A percentile compares a stretch with the other conserved stretches of the same genome.
phyloP scores from a whole-genome alignment of 2,329 filamentous ascomycete genomes.

The Basipetospora chlamydospora region DNA sequence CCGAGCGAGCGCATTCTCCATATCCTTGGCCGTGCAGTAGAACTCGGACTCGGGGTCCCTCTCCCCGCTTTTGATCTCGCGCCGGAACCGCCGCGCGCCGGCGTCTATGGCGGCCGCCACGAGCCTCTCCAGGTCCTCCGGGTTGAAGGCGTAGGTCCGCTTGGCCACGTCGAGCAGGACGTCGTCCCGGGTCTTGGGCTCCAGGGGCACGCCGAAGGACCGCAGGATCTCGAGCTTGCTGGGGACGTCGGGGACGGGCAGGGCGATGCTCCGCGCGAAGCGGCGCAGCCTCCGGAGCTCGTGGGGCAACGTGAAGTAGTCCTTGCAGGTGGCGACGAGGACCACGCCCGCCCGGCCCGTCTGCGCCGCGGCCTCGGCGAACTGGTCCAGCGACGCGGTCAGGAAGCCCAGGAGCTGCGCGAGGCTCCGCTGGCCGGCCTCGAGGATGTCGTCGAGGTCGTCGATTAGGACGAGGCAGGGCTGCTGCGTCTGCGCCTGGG shows the following conservation, averaged over 20 bases:
- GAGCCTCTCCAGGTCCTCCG: slow-evolving; percentile 57
- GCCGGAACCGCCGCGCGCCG: slow-evolving; percentile 16
- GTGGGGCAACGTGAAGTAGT: slow-evolving; percentile 56
- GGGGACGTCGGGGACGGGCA: slow-evolving; percentile 60
- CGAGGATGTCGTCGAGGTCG: slow-evolving; percentile 56
- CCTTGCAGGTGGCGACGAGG: slow-evolving; percentile 58
- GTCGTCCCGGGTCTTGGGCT: slow-evolving; percentile 30
- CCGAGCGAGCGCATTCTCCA: slow-evolving; percentile 49
- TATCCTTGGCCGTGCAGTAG: slow-evolving; percentile 25
- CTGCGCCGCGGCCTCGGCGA: slow-evolving; percentile 26
- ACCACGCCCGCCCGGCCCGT: slow-evolving; percentile 42
- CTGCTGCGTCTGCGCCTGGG: slow-evolving; percentile 50
- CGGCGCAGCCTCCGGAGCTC: slow-evolving; percentile 50
- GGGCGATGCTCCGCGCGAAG: slow-evolving; percentile 52
- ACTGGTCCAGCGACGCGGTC: slow-evolving; percentile 38
- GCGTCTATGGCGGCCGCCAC: slow-evolving; percentile 22
- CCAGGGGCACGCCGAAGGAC: slow-evolving; percentile 34
- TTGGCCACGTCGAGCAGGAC: slow-evolving; percentile 49
- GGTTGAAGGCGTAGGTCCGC: slow-evolving; percentile 77
- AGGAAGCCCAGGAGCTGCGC: slow-evolving; percentile 33
- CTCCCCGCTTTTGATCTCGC: neutral
- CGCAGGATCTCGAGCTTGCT: slow-evolving; percentile 63
- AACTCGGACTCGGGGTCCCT: slow-evolving; percentile 11
- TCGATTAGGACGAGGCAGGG: slow-evolving; percentile 73
- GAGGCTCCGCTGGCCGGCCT: slow-evolving; percentile 36